A percentile compares a stretch with the other conserved stretches of the same genome.
Conservation (phyloP, 2,329 filamentous ascomycete genomes). For the Cryphonectria japonica region DNA sequence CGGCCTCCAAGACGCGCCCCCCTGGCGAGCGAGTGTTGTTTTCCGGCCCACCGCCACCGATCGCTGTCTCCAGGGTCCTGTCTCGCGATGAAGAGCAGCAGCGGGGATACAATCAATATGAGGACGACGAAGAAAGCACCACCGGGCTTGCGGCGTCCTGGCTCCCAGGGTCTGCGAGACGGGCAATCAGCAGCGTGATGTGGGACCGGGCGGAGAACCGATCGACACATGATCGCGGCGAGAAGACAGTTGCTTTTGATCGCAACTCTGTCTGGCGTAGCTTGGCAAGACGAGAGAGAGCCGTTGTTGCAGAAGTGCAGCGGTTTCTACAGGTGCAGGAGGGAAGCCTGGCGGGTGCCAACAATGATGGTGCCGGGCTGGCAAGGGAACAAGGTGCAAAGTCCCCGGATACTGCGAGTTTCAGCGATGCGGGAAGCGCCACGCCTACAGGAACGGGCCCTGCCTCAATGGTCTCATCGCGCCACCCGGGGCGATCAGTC, state of each 20-base stretch:
- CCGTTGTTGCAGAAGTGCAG: slow-evolving; percentile 53
- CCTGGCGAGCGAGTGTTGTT: slow-evolving; percentile 46
- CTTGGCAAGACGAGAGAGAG: slow-evolving; percentile 50
- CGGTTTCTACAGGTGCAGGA: slow-evolving; percentile 54
- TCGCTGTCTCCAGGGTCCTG: slow-evolving; percentile 48
- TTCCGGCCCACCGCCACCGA: slow-evolving; percentile 55
- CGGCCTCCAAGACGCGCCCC: slow-evolving; percentile 35
- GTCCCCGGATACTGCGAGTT: slow-evolving; percentile 27
- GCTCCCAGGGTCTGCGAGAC: slow-evolving; percentile 33
- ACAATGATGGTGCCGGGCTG: slow-evolving; percentile 37
- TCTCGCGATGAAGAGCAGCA: slow-evolving; percentile 39
- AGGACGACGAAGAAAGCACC: slow-evolving; percentile 19
- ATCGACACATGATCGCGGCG: slow-evolving; percentile 22
- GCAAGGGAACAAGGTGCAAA: neutral
- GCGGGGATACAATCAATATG: slow-evolving; percentile 28
- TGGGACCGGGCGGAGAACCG: slow-evolving; percentile 39
- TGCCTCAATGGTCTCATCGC: slow-evolving; percentile 45
- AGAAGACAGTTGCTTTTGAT: slow-evolving; percentile 34
- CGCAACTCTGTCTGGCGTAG: slow-evolving; percentile 52
- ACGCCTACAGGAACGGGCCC: slow-evolving; percentile 45
- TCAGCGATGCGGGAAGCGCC: slow-evolving; percentile 47
- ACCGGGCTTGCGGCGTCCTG: slow-evolving; percentile 25
- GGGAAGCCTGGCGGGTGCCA: slow-evolving; percentile 42
- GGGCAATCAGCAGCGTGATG: slow-evolving; percentile 42
- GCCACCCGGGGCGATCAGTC: slow-evolving; percentile 30